A percentile compares a stretch with the other conserved stretches of the same genome.
Evolutionary conservation across 306 rosid genomes (phyloP).

Genomic region (Quercus wislizeni): DNA sequence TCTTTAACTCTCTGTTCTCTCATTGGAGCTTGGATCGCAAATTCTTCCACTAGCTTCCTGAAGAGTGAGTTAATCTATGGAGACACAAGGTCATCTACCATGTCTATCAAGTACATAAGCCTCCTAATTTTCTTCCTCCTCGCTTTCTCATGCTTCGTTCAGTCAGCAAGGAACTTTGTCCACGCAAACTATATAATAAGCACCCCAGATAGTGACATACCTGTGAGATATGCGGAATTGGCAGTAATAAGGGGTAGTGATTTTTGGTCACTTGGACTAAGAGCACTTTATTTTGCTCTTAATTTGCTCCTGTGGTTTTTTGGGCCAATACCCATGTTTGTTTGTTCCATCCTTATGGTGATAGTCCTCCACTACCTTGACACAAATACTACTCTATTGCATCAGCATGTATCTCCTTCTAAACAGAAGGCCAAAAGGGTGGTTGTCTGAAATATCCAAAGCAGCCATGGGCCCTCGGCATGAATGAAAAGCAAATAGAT

Average conservation of each 20-base stretch:
- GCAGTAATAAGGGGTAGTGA: constrained; percentile 75
- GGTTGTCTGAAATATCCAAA: constrained; percentile 6
- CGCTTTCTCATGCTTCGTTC: constrained; percentile 68
- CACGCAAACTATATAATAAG: constrained; percentile 73
- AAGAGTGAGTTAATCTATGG: constrained; percentile 55
- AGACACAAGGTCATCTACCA: constrained; percentile 40
- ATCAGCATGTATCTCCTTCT: constrained; percentile 9
- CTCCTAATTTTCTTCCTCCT: constrained; percentile 65
- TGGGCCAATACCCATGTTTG: constrained; percentile 83
- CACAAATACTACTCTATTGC: constrained; percentile 55
- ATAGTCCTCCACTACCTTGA: constrained; percentile 47
- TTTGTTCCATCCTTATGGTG: constrained; percentile 55
- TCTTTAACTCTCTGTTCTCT: constrained; percentile 66
- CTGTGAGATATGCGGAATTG: constrained; percentile 43
- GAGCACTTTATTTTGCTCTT: constrained; percentile 75
- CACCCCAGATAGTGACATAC: constrained; percentile 52
- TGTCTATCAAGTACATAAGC: constrained; percentile 61
- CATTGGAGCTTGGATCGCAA: constrained; percentile 77
- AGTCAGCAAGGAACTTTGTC: constrained; percentile 69
- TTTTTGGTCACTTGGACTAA: constrained; percentile 75
- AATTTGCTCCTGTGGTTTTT: constrained; percentile 74
- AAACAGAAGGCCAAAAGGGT: constrained; percentile 15
- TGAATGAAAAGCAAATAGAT: too few relatives aligned
- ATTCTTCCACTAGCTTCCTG: constrained; percentile 33
- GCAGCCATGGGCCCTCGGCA: not conserved